phyloP scores from a whole-genome alignment of 2,329 filamentous ascomycete genomes.

The Fusarium sp. region DNA sequence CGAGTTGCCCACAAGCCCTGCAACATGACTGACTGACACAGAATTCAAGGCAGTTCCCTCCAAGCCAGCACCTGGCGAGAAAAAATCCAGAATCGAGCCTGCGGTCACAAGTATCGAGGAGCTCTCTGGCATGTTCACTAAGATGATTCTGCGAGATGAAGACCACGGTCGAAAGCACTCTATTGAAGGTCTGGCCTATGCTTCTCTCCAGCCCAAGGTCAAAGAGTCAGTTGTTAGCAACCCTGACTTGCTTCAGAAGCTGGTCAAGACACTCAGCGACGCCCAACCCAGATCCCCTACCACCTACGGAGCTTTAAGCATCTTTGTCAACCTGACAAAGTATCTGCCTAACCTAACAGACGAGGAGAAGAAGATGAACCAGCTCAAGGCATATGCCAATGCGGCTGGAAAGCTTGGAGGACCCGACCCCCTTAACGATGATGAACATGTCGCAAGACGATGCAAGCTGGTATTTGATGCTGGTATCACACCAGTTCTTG shows the following conservation, averaged over 20 bases:
- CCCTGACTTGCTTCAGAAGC: constrained; percentile 73
- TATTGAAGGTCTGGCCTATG: constrained; percentile 92
- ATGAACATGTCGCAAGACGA: constrained; percentile 79
- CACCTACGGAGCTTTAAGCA: constrained; percentile 87
- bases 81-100: constrained; percentile 62
- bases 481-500: constrained; percentile 80
- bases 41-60: constrained; percentile 68
- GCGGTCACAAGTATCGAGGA: constrained; percentile 74
- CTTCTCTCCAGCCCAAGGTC: constrained; percentile 85
- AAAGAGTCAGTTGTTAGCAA: constrained; percentile 85
- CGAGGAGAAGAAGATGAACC: constrained; percentile 90
- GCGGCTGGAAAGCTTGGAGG: constrained; percentile 76
- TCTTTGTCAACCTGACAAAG: constrained; percentile 85
- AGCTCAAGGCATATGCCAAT: constrained; percentile 95
- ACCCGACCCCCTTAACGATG: constrained; percentile 78
- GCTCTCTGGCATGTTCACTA: constrained; percentile 73
- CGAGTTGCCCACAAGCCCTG: constrained; percentile 12
- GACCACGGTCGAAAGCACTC: constrained; percentile 74
- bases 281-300: constrained; percentile 75
- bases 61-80: constrained; percentile 56
- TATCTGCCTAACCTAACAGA: constrained; percentile 85
- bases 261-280: constrained; percentile 73
- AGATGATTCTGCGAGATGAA: constrained; percentile 73
- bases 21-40: constrained; percentile 63
- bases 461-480: constrained; percentile 85